Evolutionary conservation across 2,329 filamentous ascomycete genomes (phyloP), one percentile per base, ranked within the genome.

Genomic region (Lachnellula suecica): DNA sequence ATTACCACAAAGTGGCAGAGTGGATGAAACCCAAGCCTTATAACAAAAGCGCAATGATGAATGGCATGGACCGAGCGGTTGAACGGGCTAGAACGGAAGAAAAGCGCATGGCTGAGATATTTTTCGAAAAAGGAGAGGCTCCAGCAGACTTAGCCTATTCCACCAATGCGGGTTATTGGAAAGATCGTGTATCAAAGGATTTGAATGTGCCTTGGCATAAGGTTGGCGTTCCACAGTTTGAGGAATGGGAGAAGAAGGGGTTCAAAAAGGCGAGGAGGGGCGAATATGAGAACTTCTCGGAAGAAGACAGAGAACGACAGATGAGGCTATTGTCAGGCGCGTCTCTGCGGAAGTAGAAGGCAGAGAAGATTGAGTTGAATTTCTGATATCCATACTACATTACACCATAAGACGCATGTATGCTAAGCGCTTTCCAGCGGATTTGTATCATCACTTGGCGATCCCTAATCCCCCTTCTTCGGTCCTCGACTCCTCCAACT

Each of bases 1-100:
- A 71, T 20, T 63, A 79, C 17, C 60, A 67, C 0, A 68, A 70
- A 24, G 57, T 57, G 3, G 52, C 51, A 1, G 22, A 54, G 0
- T 60, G 52, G 56, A 55, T 52, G 48, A 44, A 48, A 8, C 54
- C 57, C 10, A 43, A 29, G 13, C 8, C 19, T 2, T 53, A 61
- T 23, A 54, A 56, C 19, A 59, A 59, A 20, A 10, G 19, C 4
- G 23, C 15, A n/a, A 53, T 53, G 29, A 38, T 53, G 27, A 53
- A 27, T 11, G 56, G 52, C 6, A 54, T 57, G 50, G 40, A 56
- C 3, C 20, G 40, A n/a, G 11, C 24, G 1, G 7, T 54, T 9
- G 51, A 49, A 4, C 23, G 5, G 7, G 11, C 29, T 3, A 27
- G 11, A 0, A 56, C 58, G 24, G 25, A 43, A 23, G 43, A 29